Conservation (phyloP, 257 asterid species). For the Leptodermis oblonga region DNA sequence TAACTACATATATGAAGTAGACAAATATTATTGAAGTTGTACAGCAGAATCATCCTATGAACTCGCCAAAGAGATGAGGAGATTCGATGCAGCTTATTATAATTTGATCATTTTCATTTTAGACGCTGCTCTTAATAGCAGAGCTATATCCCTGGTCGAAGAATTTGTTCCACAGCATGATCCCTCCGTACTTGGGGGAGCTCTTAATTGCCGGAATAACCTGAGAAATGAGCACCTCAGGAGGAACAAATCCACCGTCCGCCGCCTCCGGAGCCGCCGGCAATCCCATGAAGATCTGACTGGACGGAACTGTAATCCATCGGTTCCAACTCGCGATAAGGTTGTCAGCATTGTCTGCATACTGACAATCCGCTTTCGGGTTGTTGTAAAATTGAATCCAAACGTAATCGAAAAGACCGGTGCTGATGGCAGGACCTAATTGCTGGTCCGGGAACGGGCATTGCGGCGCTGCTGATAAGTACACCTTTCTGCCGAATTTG, state of each 20-base stretch:
- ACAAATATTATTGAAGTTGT: background rate
- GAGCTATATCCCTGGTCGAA: conserved; percentile 43
- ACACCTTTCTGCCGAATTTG: conserved; percentile 28
- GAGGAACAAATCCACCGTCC: conserved; percentile 41
- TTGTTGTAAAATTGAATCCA: conserved; percentile 69
- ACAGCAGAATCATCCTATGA: too few relatives aligned
- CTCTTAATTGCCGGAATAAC: conserved; percentile 47
- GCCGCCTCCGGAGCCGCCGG: conserved; percentile 54
- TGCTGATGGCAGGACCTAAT: conserved; percentile 29
- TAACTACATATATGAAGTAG: too few relatives aligned
- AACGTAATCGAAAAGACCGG: conserved; percentile 51
- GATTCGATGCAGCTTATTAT: too few relatives aligned
- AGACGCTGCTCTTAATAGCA: conserved; percentile 34
- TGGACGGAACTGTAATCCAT: conserved; percentile 25
- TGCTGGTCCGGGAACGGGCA: conserved; percentile 44
- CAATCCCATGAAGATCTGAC: conserved; percentile 47
- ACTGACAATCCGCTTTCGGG: conserved; percentile 33
- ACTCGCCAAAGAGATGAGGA: background rate
- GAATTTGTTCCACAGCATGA: conserved; percentile 58
- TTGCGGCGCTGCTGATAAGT: conserved; percentile 54
- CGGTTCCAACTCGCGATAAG: conserved; percentile 43
- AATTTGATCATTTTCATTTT: too few relatives aligned
- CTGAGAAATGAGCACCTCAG: conserved; percentile 41
- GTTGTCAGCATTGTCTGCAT: conserved; percentile 15
- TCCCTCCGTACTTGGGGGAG: conserved; percentile 53